Conservation (phyloP, 257 asterid species). For the Coffea eugenioides region DNA sequence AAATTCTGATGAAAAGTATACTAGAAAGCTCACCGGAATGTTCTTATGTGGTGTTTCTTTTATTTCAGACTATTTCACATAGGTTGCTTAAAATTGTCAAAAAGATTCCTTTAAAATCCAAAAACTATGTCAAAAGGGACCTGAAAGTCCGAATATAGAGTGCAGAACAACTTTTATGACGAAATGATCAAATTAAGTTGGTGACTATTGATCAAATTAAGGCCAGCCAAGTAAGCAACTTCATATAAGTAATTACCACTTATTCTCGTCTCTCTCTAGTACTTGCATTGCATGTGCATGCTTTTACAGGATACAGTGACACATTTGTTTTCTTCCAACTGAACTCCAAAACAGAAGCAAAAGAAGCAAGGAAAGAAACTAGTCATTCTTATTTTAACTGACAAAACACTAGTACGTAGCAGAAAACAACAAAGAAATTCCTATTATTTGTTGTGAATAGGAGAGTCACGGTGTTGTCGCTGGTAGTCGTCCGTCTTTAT, state of each 20-base stretch:
- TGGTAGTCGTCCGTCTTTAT: constrained; percentile 10
- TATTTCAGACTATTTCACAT: no score
- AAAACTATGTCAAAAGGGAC: no score
- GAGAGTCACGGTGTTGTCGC: background rate
- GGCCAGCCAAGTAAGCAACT: background rate
- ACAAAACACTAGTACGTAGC: no score
- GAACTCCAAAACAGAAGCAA: background rate
- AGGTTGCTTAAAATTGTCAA: no score
- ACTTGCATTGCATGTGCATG: background rate
- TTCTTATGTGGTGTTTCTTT: background rate
- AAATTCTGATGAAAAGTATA: background rate
- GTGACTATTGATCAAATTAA: background rate
- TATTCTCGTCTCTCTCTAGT: background rate
- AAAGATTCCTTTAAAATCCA: no score
- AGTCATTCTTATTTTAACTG: background rate
- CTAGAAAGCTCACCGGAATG: background rate
- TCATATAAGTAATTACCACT: background rate
- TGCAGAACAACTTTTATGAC: no score
- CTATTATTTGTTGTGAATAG: constrained; percentile 9
- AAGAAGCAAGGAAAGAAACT: background rate
- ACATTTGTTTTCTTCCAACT: background rate
- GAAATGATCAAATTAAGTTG: background rate
- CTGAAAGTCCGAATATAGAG: no score
- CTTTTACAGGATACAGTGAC: background rate
- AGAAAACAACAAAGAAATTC: no score